Base-by-base conservation (phyloP, 768 basidiomycete species). In the Russula brevipes region DNA sequence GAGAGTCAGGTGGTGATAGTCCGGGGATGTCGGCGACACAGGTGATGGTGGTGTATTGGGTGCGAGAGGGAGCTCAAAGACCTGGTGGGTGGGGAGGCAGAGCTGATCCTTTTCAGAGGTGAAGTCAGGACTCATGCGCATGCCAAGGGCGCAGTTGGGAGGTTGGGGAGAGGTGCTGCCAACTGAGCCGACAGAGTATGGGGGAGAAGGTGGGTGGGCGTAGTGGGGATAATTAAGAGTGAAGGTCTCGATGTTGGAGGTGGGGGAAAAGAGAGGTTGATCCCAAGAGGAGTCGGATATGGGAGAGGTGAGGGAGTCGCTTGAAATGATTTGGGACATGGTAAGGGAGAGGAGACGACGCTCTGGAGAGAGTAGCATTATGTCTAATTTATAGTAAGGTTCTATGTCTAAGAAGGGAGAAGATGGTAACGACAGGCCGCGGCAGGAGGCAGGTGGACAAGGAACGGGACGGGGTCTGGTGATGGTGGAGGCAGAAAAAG, bases 31-130 rank as follows among this genome's bases (percentile, higher is more conserved):
- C 11, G 72, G 68, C 36, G 61, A 62, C 69, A 69, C 36, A 33
- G 77, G 77, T 39, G 75, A 72, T 33, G 70, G 71, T 5, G 76
- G 74, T 35, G 70, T 67, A 38, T 70, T 66, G 38, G 72, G 67
- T 14, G 70, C 57, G 4, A 79, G 73, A 57, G 79, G 74, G 64
- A 85, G 79, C 73, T 88, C 87, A 73, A 89, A 90, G 69, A 89
- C 78, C 75, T 89, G 85, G 72, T 83, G 82, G 16, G 88, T 89
- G 39, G 88, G 81, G 14, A 89, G 72, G 70, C 86, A 89, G 46
- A 82, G 75, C 59, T 76, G 80, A 57, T 82, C 79, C 59, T 76
- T 71, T 30, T 82, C 80, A 17, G 76, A 73, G 33, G 59, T 66
- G 11, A 62, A 66, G 65, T 82, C 82, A 5, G 81, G 78, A 64